Base-by-base conservation (phyloP, 441 rosid genomes). In the Erodium trifolium region DNA sequence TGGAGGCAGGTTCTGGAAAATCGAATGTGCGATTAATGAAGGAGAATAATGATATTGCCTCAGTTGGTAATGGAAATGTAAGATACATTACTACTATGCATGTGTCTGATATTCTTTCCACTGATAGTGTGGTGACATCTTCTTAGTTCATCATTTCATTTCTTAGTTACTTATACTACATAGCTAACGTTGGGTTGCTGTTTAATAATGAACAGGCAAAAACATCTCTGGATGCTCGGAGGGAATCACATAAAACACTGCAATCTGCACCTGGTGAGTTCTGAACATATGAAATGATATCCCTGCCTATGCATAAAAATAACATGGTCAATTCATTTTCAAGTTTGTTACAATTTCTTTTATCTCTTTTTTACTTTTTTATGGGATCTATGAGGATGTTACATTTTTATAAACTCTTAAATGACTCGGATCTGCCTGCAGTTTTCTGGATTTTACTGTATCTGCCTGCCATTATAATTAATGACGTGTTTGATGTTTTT, bases 31-130 rank as follows among this genome's bases (percentile, higher is more conserved):
- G 62, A 73, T 64, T 72, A 62, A 71, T 83, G 72, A 78, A 74
- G 70, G 85, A 77, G 75, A 89, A 82, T 71, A 71, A 68, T 73
- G 75, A 67, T 53, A 72, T 64, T 34, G 73, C 67, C 37, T 17
- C 79, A 9, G 78, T 73, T 70, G 75, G 83, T 67, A 82, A 85
- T 81, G 90, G 88, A 81, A 83, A 76, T 80, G 99, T 95, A 82
- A 82, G 96, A 79, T 74, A 2, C 51, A 64, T 51, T 67, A 64
- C 49, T 41, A 7, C 23, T 55, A 65, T 74, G 47, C 65, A 19
- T 60, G 53, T 47, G 18, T 8, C 27, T 17, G 37, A 34, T 5
- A 49, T 67, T n/a, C 62, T 34, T 45, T 34, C 37, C 65, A 66
- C 72, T 77, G 3, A 9, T 18, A 47, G 53, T 51, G 47, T 19